Conservation (phyloP, 2,329 filamentous ascomycete species). For the Venturia aucupariae region DNA sequence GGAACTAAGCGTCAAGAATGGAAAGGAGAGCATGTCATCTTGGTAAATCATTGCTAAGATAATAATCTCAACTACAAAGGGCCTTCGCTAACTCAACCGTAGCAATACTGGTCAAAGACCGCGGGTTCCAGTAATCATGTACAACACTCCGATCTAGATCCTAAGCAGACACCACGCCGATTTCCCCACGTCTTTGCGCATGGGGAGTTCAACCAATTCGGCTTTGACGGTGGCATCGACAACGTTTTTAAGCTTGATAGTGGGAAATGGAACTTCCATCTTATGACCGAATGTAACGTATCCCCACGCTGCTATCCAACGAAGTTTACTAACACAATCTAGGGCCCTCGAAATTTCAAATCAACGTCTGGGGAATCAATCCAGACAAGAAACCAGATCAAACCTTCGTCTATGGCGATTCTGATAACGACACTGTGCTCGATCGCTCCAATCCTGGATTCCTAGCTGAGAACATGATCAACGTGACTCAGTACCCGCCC, state of each 20-base stretch:
- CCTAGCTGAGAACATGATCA: slow-evolving; percentile 46
- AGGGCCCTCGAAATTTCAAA: slow-evolving; percentile 32
- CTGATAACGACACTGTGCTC: slow-evolving; percentile 50
- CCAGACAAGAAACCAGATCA: slow-evolving; percentile 53
- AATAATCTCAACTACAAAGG: no score
- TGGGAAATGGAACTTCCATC: slow-evolving; percentile 49
- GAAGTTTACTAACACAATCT: background rate
- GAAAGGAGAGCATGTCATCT: slow-evolving; percentile 51
- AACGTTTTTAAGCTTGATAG: slow-evolving; percentile 41
- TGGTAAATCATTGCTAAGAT: slow-evolving; percentile 26
- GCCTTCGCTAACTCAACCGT: background rate
- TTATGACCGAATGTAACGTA: slow-evolving; percentile 56
- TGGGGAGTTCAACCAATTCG: slow-evolving; percentile 54
- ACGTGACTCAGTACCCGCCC: slow-evolving; percentile 50
- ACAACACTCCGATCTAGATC: slow-evolving; percentile 48
- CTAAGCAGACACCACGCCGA: slow-evolving; percentile 33
- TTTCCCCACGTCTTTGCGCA: slow-evolving; percentile 56
- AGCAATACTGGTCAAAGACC: slow-evolving; percentile 50
- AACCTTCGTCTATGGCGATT: slow-evolving; percentile 50
- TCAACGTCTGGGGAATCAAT: slow-evolving; percentile 61
- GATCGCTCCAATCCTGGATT: slow-evolving; percentile 54
- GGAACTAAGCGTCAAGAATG: slow-evolving; percentile 51
- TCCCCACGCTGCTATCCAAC: slow-evolving; percentile 22
- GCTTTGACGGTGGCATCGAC: slow-evolving; percentile 50
- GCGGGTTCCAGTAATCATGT: slow-evolving; percentile 51